These are phyloP conservation scores for Astathelohania contejeani DNA, from an alignment of 371 early-diverging fungal species.

Conservation along the genomic window DNA sequence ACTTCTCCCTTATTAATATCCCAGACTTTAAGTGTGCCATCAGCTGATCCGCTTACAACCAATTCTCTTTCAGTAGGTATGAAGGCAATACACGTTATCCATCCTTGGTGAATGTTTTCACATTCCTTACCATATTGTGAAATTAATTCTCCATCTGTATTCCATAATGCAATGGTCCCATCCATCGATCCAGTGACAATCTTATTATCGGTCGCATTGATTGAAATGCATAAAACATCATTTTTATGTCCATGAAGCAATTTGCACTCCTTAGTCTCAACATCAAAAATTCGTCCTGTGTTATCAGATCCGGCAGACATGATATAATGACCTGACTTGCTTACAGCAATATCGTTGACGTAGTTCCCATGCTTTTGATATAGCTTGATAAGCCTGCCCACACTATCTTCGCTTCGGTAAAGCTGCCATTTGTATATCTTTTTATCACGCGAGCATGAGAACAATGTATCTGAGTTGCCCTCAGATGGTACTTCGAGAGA, in stretches of 20 bases:
- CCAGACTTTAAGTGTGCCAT: constrained; percentile 49
- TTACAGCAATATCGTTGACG: constrained; percentile 29
- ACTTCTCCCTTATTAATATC: constrained; percentile 33
- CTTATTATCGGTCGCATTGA: constrained; percentile 33
- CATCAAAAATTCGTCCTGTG: constrained; percentile 33
- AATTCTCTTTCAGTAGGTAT: constrained; percentile 30
- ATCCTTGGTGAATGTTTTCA: constrained; percentile 21
- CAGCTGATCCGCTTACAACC: constrained; percentile 38
- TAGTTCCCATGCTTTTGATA: constrained; percentile 29
- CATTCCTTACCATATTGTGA: constrained; percentile 9
- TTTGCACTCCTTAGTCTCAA: constrained; percentile 7
- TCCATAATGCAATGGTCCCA: constrained; percentile 44
- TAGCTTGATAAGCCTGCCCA: constrained; percentile 22
- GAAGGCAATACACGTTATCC: constrained; percentile 39
- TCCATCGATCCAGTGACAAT: constrained; percentile 47
- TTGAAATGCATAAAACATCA: constrained; percentile 28
- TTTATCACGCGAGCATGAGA: constrained; percentile 44
- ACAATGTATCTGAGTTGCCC: constrained; percentile 15
- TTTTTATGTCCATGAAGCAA: constrained; percentile 23
- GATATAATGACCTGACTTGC: constrained; percentile 21
- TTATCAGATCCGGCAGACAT: constrained; percentile 41
- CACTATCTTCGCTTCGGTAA: constrained; percentile 15
- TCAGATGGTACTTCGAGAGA: constrained; percentile 25
- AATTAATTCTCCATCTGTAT: constrained; percentile 37
- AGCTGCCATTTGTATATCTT: constrained; percentile 33